Evolutionary conservation across 2,329 filamentous ascomycete genomes (phyloP), one percentile per base, ranked within the genome.

Genomic region (Tetracladium maxilliforme): DNA sequence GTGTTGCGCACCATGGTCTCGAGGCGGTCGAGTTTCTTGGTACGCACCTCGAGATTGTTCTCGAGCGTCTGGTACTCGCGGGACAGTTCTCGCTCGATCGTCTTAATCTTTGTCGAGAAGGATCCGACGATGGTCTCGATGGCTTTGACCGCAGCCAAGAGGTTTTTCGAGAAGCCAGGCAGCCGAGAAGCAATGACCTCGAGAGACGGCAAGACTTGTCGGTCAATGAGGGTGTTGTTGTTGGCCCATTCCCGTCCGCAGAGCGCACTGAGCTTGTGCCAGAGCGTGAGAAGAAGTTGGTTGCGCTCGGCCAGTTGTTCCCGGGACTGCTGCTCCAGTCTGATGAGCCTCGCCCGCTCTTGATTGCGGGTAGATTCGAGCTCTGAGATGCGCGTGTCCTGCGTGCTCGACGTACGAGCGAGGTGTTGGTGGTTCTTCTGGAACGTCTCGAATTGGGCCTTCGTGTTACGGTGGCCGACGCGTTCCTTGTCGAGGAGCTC

Each of bases 181-280:
- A 95, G 63, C 51, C 90, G 83, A 24, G 75, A 86, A 2, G 75
- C 72, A 32, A 98, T 79, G 10, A 84, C 74, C 41, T 94, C 87
- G 17, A 92, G 63, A 9, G 78, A 83, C 1, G 86, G 83, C 6
- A 92, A 56, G 2, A 68, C 70, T 31, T 87, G 80, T 12, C 84
- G 82, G 40, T 90, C 87, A 43, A 95, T 80, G 14, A 93, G 69
- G 29, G 77, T 78, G 48, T 95, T 86, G 41, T 77, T 73, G 47
- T 93, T 80, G 5, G 80, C 71, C 87, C 90, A 98, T 43, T 95
- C 90, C 0, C 72, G 67, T 8, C 90, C 90, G 41, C 90, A 95
- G 21, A 95, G 64, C 1, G 70, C 64, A 4, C 82, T 86, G 7
- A 98, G 64, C 22, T 80, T 70, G 34, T 87, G 87, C 90, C 90